Evolutionary conservation across 2,329 filamentous ascomycete genomes (phyloP).

Genomic region (Cercospora sp.): DNA sequence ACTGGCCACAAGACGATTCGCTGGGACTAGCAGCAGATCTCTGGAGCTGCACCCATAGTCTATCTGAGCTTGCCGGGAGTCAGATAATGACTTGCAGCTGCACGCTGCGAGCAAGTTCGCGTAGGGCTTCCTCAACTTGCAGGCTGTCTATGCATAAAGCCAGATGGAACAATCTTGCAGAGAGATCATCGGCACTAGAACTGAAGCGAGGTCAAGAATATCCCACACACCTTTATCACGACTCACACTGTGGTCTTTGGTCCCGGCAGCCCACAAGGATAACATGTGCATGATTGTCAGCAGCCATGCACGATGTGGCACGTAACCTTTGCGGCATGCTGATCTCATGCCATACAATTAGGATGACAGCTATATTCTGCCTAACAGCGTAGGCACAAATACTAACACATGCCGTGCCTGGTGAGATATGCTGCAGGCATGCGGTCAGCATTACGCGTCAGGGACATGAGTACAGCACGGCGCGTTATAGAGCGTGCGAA

Average conservation of each 20-base stretch:
- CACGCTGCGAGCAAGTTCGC: neutral
- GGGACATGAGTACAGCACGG: neutral
- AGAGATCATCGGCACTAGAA: neutral
- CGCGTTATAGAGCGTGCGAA: neutral
- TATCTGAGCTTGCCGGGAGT: neutral
- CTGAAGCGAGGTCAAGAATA: neutral
- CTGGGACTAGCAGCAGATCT: neutral
- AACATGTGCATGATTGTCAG: neutral
- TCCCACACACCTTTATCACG: neutral
- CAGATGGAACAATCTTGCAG: neutral
- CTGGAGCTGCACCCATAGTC: neutral
- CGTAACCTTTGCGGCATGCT: neutral
- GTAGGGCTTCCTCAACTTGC: neutral
- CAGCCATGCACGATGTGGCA: neutral
- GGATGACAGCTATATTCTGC: neutral
- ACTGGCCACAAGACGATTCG: neutral
- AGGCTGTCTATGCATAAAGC: neutral
- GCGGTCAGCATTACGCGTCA: neutral
- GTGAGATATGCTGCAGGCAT: neutral
- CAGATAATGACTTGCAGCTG: neutral
- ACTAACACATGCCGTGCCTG: neutral
- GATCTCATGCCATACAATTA: neutral
- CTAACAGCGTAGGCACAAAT: neutral
- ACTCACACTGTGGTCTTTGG: neutral
- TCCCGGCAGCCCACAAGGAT: neutral